Base-by-base conservation (phyloP, 371 early-diverging fungal species). In the Dichotomocladium elegans region DNA sequence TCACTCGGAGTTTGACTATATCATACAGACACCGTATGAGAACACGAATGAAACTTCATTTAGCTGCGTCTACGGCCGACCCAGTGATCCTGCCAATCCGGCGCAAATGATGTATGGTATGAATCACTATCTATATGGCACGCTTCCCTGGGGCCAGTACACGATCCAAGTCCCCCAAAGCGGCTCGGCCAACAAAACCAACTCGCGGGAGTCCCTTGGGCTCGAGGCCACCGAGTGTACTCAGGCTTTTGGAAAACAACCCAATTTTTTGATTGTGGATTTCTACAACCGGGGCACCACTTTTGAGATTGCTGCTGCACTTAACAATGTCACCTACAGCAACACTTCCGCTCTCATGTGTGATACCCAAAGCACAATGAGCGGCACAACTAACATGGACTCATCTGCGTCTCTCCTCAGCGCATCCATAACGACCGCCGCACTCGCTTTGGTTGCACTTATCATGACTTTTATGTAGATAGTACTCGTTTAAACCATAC, bases 191-290 rank as follows among this genome's bases (percentile, higher is more conserved):
- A 69, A 64, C 34, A 45, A 57, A 22, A 83, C 83, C 42, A 83
- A 86, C 55, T 33, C 68, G 12, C 53, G 61, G 0, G 57, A 53
- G 25, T 74, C 74, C 4, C 65, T 83, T 8, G 28, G 63, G 41
- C 43, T 44, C 9, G 77, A 83, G 41, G 76, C 77, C 43, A 55
- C 75, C 30, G 58, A 48, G 7, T 83, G 83, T 42, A 56, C 50
- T 19, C 21, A 58, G 3, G 70, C 72, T 3, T 84, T 83, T 57
- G 72, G 67, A 12, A 66, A 70, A 40, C 68, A 72, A 50, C 86
- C 89, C 40, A 90, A 80, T 63, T 91, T 83, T 64, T 66, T 91
- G 24, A 75, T 85, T 0, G 82, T 91, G 4, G 91, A 91, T 67
- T 91, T 83, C 63, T 91, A 85, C 56, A 85, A 91, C 27, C 48